Evolutionary conservation across 192 early-diverging fungal species (phyloP), one percentile per base, ranked within the genome.

Genomic region (Rhizoclosmatium globosum): DNA sequence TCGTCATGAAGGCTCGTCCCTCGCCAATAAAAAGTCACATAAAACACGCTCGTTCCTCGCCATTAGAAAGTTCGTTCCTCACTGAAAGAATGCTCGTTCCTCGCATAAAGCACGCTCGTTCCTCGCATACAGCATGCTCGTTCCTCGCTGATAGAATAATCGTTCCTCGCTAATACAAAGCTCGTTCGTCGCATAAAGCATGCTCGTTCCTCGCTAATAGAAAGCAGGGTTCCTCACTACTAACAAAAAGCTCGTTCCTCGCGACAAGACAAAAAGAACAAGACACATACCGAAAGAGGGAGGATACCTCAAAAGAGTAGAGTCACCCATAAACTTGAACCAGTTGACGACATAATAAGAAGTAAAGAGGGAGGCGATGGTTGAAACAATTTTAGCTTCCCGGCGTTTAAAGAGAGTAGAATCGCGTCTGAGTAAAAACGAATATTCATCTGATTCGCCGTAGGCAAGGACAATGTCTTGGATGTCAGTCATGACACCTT

Each of bases 371-470:
- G 93, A 94, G 9, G 92, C 93, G 3, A 98, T 83, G 47, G 92
- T 93, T 2, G 94, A 93, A 42, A 88, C 79, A 53, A 99, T 90
- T 87, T 99, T 99, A 71, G 87, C 84, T 50, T 91, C 88, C 21
- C 96, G 86, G 11, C 96, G 88, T 61, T 90, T 89, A 76, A 91
- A 96, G 47, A 95, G 82, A 62, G 90, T 88, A 3, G 88, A 84
- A 2, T 84, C 75, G 64, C 91, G 86, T 31, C 83, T 76, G 45
- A 97, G 88, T 15, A 94, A 86, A 89, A 97, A 95, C 83, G 92
- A 91, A 85, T 89, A 99, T 82, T 99, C 97, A 82, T 99, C 97
- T 79, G 93, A 94, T 84, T 99, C 91, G 23, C 97, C 98, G 79
- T 97, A 99, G 19, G 23, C 65, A 9, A 61, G 61, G 6, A 93